Evolutionary conservation across 202 grass and related monocot species (phyloP), one percentile per base, ranked within the genome.

Genomic region (Digitaria exilis): DNA sequence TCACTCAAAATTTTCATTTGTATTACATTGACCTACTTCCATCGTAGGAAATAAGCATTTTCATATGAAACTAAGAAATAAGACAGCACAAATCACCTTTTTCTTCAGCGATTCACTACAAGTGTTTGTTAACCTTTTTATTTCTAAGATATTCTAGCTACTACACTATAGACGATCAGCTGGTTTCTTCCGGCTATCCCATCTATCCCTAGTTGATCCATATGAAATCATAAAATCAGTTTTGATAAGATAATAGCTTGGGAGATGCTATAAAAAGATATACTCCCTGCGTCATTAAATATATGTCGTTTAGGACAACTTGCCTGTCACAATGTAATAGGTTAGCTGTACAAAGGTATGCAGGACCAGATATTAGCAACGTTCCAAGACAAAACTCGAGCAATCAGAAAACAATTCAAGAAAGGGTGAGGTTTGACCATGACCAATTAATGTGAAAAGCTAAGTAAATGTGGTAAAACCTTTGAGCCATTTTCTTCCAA

Each of bases 51-150:
- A 78, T 64, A 83, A 65, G 19, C 54, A 73, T 18, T 77, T 71
- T 9, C 32, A 77, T 87, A 15, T 7, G 6, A 48, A 32, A 69
- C n/a, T 45, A 57, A 29, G 48, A 42, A 56, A 82, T 52, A 44
- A 77, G 73, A 42, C 3, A 18, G 28, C 46, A 4, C 11, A 56
- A 48, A 65, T 62, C 44, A 25, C 34, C 13, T 60, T 34, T 84
- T 89, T 77, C 43, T 73, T 78, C 18, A 66, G 73, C n/a, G 35
- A 22, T 80, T 55, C 21, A 48, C 68, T 57, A 71, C 17, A 42
- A 56, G 21, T 76, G 43, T 51, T 75, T 64, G 43, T 76, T 79
- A 57, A 57, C 54, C 54, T 57, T 25, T 57, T 57, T 57, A 25
- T 25, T 57, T 57, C n/a, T 57, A 57, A 57, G 54, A 57, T 25